phyloP scores from a whole-genome alignment of 306 rosid genomes.

The Dryas alaskensis region DNA sequence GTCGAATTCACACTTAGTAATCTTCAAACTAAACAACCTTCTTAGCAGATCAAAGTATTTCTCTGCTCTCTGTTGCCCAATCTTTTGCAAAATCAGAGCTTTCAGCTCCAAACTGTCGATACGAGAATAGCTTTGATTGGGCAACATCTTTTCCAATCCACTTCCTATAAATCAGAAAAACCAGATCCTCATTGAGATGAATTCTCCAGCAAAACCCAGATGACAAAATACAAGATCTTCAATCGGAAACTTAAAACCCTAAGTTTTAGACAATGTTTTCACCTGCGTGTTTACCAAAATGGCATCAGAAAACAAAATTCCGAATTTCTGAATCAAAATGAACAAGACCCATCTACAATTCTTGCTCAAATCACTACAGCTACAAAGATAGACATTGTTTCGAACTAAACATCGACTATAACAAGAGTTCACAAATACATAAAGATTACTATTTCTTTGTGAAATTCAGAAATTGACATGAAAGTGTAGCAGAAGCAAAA shows the following conservation, averaged over 20 bases:
- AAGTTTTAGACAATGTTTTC: slow-evolving; percentile 32
- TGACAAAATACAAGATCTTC: slow-evolving; percentile 35
- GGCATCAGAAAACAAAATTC: slow-evolving; percentile 26
- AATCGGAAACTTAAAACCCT: slow-evolving; percentile 53
- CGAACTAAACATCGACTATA: slow-evolving; percentile 12
- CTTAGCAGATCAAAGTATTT: slow-evolving; percentile 72
- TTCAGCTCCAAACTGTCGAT: slow-evolving; percentile 68
- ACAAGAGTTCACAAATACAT: slow-evolving; percentile 7
- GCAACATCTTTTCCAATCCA: slow-evolving; percentile 38
- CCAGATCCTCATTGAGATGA: slow-evolving; percentile 31
- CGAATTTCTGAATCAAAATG: background rate
- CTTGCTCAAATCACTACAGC: slow-evolving; percentile 5
- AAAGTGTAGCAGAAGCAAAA: background rate
- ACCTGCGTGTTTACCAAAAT: slow-evolving; percentile 40
- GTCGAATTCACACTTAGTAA: slow-evolving; percentile 69
- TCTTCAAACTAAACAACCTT: slow-evolving; percentile 60
- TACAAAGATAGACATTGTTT: slow-evolving; percentile 5
- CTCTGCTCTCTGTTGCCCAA: slow-evolving; percentile 71
- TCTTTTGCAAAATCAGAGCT: slow-evolving; percentile 55
- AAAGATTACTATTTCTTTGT: slow-evolving; percentile 1
- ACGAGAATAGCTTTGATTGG: slow-evolving; percentile 54
- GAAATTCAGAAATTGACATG: background rate
- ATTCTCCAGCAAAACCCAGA: slow-evolving; percentile 38
- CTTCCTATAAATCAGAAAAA: slow-evolving; percentile 24
- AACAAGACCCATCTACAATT: slow-evolving; percentile 2